phyloP scores from a whole-genome alignment of 768 basidiomycete species.

The Auricularia sp. region DNA sequence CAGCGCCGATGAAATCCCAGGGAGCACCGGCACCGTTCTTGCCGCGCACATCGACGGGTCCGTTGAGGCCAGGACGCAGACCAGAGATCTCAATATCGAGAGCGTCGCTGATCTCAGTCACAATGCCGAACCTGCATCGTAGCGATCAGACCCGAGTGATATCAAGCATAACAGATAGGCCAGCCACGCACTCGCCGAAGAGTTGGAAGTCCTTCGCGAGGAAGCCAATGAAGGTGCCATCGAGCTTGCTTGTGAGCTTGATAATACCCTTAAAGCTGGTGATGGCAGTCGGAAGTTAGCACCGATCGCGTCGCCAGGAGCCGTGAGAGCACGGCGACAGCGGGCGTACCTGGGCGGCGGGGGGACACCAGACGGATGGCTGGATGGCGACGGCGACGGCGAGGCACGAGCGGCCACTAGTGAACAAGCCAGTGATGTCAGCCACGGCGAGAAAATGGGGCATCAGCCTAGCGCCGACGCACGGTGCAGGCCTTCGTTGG shows the following conservation, averaged over 20 bases:
- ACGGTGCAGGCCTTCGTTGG: background rate
- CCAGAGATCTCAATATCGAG: background rate
- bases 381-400: slow-evolving; percentile 1
- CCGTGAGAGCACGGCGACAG: background rate
- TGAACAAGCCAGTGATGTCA: background rate
- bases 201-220: background rate
- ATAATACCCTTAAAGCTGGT: background rate
- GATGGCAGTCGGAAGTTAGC: background rate
- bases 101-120: background rate
- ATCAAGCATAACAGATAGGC: too few relatives aligned
- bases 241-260: background rate
- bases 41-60: background rate
- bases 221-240: background rate
- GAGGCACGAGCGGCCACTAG: slow-evolving; percentile 1
- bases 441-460: background rate
- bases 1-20: background rate
- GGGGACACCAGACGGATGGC: background rate
- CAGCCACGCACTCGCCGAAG: background rate
- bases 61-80: background rate
- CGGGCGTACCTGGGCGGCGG: background rate
- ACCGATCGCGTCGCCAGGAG: background rate
- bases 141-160: background rate
- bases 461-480: background rate
- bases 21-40: background rate
- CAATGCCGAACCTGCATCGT: background rate